These are phyloP conservation scores for Psilocybe cyanescens DNA, from an alignment of 768 basidiomycete genomes.

Conservation along the genomic window DNA sequence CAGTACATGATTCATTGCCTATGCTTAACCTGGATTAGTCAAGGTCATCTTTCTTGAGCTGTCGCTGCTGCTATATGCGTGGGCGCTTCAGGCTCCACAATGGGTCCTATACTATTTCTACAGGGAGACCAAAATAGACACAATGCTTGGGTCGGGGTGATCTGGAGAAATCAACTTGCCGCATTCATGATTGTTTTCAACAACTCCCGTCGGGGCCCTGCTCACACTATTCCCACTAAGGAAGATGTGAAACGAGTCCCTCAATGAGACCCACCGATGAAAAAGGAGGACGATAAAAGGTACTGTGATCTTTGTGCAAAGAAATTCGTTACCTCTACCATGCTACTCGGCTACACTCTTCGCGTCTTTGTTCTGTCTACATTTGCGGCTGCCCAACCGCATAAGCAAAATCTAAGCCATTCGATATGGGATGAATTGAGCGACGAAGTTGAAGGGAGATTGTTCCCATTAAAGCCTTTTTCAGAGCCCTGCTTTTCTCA, in stretches of 20 bases:
- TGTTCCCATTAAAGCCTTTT: conserved; percentile 18
- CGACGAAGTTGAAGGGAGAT: conserved; percentile 18
- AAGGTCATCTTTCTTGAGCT: no score
- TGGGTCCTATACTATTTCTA: no score
- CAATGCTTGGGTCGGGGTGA: no score
- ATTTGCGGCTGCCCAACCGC: not conserved
- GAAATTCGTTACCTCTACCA: not conserved
- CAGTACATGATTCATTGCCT: no score
- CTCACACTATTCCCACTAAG: not conserved
- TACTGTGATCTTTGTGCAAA: not conserved
- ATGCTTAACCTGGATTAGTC: no score
- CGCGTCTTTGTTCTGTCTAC: not conserved
- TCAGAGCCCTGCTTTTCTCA: conserved; percentile 24
- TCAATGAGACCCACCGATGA: not conserved
- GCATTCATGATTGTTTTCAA: no score
- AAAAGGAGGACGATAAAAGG: not conserved
- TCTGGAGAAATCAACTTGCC: no score
- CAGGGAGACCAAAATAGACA: no score
- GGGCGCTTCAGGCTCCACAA: no score
- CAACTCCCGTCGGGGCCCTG: no score
- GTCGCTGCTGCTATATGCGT: no score
- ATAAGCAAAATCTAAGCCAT: not conserved
- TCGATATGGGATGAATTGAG: conserved; percentile 18
- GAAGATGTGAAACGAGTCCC: not conserved
- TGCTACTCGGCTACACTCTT: not conserved